phyloP scores from a whole-genome alignment of 2,329 filamentous ascomycete genomes.

The Alternaria sp. region DNA sequence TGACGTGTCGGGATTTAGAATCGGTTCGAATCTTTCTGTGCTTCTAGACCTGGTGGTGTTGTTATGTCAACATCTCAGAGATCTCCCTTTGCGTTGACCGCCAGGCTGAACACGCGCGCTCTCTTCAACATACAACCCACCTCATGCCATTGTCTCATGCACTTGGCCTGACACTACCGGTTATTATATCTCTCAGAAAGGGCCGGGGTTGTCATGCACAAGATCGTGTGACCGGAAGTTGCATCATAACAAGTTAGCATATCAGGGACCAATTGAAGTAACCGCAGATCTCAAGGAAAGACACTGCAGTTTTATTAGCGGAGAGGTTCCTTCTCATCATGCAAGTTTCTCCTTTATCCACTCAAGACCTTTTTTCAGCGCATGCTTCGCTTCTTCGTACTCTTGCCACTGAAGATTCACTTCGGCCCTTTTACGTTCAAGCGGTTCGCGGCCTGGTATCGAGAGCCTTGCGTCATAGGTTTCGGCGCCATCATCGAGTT shows the following conservation, averaged over 20 bases:
- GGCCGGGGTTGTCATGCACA: not conserved
- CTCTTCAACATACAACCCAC: not conserved
- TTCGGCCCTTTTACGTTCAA: not conserved
- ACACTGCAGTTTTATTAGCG: not conserved
- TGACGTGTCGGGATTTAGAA: conserved; percentile 6
- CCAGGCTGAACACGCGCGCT: not conserved
- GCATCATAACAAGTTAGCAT: not conserved
- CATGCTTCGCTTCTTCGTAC: not conserved
- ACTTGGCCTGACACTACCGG: not conserved
- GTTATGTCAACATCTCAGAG: not conserved
- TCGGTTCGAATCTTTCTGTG: not conserved
- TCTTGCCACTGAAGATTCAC: conserved; percentile 2
- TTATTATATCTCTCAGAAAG: not conserved
- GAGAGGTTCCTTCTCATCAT: not conserved
- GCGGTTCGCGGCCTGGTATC: not conserved
- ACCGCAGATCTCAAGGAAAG: not conserved
- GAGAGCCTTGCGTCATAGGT: not conserved
- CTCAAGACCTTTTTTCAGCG: not conserved
- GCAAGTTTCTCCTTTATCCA: conserved; percentile 2
- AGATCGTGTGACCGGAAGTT: conserved; percentile 10
- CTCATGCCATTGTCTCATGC: not conserved
- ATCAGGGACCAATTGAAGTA: not conserved
- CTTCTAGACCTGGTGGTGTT: not conserved
- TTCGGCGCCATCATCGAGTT: not conserved
- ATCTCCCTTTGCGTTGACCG: not conserved